Conservation (phyloP, 1,139 yeast genomes). For the Sugiyamaella sp. region DNA sequence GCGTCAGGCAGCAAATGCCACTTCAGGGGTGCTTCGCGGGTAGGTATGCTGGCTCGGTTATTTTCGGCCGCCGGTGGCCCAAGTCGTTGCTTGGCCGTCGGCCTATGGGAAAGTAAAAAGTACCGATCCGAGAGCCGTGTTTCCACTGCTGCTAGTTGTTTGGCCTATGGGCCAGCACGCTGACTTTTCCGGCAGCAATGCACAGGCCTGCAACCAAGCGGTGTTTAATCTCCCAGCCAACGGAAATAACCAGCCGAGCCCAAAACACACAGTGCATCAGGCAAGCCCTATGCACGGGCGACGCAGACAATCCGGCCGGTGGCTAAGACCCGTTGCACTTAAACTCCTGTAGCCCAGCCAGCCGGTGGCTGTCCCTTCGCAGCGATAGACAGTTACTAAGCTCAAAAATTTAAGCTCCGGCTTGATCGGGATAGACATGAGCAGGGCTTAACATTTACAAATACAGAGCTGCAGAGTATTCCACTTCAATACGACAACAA, state of each 20-base stretch:
- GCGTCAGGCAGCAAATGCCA: too few relatives aligned
- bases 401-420: slow-evolving; percentile 5
- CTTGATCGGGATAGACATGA: slow-evolving; percentile 10
- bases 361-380: neutral
- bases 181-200: neutral
- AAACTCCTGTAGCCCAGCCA: neutral
- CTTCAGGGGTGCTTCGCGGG: too few relatives aligned
- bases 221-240: neutral
- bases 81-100: too few relatives aligned
- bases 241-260: neutral
- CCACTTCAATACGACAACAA: neutral
- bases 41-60: too few relatives aligned
- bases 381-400: slow-evolving; percentile 8
- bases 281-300: neutral
- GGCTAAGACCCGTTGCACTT: neutral
- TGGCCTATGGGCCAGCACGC: too few relatives aligned
- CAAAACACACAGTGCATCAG: neutral
- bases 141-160: too few relatives aligned
- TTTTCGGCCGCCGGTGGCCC: too few relatives aligned
- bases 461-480: neutral
- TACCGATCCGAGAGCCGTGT: too few relatives aligned
- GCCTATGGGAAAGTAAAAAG: too few relatives aligned
- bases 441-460: neutral
- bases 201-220: neutral
- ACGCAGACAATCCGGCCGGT: too few relatives aligned